Evolutionary conservation across 2,329 filamentous ascomycete genomes (phyloP), one percentile per base, ranked within the genome.

Genomic region (Diaporthe aspalathi): DNA sequence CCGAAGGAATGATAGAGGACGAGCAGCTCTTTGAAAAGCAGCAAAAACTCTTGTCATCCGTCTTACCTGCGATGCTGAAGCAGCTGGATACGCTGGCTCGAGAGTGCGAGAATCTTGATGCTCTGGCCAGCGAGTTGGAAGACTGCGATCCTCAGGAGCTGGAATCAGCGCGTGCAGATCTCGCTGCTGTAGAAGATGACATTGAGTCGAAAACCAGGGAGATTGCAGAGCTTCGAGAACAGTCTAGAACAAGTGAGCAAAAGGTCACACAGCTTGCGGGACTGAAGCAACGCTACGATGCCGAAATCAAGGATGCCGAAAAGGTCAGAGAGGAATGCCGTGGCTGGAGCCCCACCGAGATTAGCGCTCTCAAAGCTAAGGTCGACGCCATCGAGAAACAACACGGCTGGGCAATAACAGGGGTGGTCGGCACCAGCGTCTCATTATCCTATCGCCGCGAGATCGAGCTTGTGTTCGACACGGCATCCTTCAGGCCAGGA

Each of bases 281-380:
- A 71, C 87, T 90, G 76, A 97, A 95, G 79, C 82, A 90, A 68
- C 87, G 90, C 75, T 94, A 88, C 75, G 77, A 92, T 38, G 87
- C 89, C 35, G 93, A 96, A 60, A 98, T 97, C 71, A 88, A 90
- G 71, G 91, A 94, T 76, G 93, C 95, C 0, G 94, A 98, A 80
- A 91, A 90, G 74, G 86, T 97, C 32, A 89, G 93, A 73, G 94
- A 98, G 79, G 93, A 97, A 77, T 97, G 93, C 79, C 90, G 95
- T 67, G 95, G 95, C 49, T 98, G 95, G 92, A 95, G 92, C 70
- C 89, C 91, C 67, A 91, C 88, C 35, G 96, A 98, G 81, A 93
- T 98, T 74, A 88, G 88, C 74, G 84, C 85, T 49, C 85, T 97
- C n/a, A 94, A 95, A 87, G 92, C 83, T 56, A 90, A 88, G 73